Conservation (phyloP, 2,329 filamentous ascomycete species). For the Botryotinia calthae region DNA sequence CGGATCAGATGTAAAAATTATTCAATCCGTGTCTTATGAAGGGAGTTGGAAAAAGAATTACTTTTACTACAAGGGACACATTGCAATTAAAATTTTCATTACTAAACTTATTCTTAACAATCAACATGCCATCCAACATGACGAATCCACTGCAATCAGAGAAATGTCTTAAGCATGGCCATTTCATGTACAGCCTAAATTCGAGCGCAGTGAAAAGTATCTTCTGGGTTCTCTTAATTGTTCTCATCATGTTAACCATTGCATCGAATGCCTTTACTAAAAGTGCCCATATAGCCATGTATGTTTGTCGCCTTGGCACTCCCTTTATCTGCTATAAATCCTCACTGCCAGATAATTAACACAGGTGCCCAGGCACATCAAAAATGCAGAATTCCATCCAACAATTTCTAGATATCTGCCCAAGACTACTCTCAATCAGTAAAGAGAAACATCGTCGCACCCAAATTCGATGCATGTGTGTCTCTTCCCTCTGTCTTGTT, state of each 20-base stretch:
- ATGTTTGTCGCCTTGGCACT: not conserved
- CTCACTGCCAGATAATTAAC: not conserved
- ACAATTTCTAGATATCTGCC: not conserved
- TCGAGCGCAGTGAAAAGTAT: slow-evolving; percentile 49
- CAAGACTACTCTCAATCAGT: not conserved
- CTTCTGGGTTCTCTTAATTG: slow-evolving; percentile 46
- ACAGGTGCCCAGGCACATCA: not conserved
- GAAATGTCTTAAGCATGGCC: slow-evolving; percentile 42
- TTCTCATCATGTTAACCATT: slow-evolving; percentile 46
- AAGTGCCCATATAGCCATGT: not conserved
- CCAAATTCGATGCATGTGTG: slow-evolving; percentile 41
- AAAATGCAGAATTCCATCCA: not conserved
- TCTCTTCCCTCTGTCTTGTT: slow-evolving; percentile 46
- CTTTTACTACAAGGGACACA: not conserved
- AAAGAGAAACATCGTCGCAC: slow-evolving; percentile 34
- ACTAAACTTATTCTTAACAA: not conserved
- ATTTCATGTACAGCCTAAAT: slow-evolving; percentile 44
- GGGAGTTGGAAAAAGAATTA: not conserved
- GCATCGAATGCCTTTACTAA: slow-evolving; percentile 37
- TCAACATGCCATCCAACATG: not conserved
- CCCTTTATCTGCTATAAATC: not conserved
- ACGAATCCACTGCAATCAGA: not conserved
- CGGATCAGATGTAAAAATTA: not conserved
- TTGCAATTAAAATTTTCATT: not conserved
- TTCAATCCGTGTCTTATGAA: not conserved